phyloP scores from a whole-genome alignment of 805 yeast genomes.

The Yamadazyma takamatsuzukensis region DNA sequence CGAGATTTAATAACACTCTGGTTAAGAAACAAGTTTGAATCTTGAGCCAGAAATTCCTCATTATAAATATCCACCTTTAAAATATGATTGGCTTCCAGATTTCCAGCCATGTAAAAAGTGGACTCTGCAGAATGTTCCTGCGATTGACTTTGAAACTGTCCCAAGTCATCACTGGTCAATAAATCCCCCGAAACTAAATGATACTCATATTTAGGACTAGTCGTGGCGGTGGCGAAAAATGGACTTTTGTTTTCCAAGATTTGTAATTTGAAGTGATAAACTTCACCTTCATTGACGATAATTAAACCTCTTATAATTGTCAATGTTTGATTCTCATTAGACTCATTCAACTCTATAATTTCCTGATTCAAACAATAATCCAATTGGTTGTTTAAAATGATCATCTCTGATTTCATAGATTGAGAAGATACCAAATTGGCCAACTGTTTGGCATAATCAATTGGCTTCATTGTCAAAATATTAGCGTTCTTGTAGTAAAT shows the following conservation, averaged over 20 bases:
- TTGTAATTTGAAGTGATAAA: slow-evolving; percentile 29
- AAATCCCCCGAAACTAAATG: slow-evolving; percentile 23
- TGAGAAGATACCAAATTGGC: slow-evolving; percentile 6
- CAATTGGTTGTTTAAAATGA: slow-evolving; percentile 34
- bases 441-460: slow-evolving; percentile 33
- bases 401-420: slow-evolving; percentile 14
- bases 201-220: slow-evolving; percentile 30
- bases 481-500: slow-evolving; percentile 11
- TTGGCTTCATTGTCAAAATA: slow-evolving; percentile 27
- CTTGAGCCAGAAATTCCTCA: slow-evolving; percentile 40
- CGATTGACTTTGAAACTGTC: slow-evolving; percentile 12
- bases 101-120: slow-evolving; percentile 27
- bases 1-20: slow-evolving; percentile 50
- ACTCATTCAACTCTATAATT: slow-evolving; percentile 13
- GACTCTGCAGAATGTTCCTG: slow-evolving; percentile 24
- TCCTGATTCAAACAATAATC: slow-evolving; percentile 26
- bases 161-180: slow-evolving; percentile 28
- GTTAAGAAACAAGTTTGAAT: slow-evolving; percentile 44
- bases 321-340: slow-evolving; percentile 15
- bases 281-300: slow-evolving; percentile 13
- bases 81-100: slow-evolving; percentile 20
- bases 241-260: slow-evolving; percentile 23
- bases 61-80: slow-evolving; percentile 51
- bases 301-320: slow-evolving; percentile 31
- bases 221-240: slow-evolving; percentile 6